These are phyloP conservation scores for Neoascochyta sp. DNA, from an alignment of 2,329 filamentous ascomycete species.

Conservation along the genomic window DNA sequence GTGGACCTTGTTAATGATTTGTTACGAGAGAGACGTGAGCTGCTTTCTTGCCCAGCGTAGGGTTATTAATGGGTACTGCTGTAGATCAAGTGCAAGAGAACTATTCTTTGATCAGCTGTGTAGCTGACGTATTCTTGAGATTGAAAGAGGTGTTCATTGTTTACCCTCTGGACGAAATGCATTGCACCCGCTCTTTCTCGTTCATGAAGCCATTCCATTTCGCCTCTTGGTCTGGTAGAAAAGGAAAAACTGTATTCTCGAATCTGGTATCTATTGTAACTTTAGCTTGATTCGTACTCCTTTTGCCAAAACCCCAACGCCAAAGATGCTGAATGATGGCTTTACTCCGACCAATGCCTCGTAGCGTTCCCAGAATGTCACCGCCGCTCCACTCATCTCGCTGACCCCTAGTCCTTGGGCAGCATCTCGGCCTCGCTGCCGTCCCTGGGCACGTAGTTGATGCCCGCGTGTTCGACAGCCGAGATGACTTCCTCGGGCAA, in stretches of 20 bases:
- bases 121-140: neutral
- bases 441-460: slow-evolving; percentile 56
- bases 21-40: too few species aligned
- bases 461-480: slow-evolving; percentile 55
- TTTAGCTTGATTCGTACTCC: slow-evolving; percentile 4
- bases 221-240: neutral
- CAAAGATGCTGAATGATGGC: slow-evolving; percentile 16
- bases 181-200: too few species aligned
- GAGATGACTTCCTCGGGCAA: slow-evolving; percentile 56
- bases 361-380: neutral
- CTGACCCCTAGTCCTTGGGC: slow-evolving; percentile 20
- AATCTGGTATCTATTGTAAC: slow-evolving; percentile 4
- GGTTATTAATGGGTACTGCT: too few species aligned
- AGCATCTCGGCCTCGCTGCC: slow-evolving; percentile 38
- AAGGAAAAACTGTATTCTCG: too few species aligned
- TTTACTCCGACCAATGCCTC: neutral
- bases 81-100: too few species aligned
- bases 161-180: neutral
- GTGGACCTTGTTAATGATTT: too few species aligned
- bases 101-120: too few species aligned
- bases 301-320: slow-evolving; percentile 23
- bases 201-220: too few species aligned
- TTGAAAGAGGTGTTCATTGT: neutral
- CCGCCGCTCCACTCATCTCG: neutral
- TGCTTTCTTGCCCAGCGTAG: too few species aligned